Conservation (phyloP, 352 stramenopile species). For the Pythium chondricola region DNA sequence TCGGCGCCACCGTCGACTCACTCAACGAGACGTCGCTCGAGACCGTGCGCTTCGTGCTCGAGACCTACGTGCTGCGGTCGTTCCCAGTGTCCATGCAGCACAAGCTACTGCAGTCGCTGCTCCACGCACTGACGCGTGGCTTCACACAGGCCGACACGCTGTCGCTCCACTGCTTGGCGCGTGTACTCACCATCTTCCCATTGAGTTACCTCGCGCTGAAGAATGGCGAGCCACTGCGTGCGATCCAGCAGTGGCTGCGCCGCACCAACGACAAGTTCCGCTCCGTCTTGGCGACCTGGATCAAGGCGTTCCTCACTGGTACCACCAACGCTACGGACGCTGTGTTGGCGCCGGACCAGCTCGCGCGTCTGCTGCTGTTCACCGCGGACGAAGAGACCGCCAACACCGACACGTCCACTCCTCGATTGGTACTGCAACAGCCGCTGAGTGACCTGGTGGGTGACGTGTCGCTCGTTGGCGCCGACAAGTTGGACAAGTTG, state of each 20-base stretch:
- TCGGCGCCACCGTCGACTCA: neutral
- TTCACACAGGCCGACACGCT: constrained; percentile 32
- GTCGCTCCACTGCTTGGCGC: constrained; percentile 35
- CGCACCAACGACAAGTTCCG: constrained; percentile 5
- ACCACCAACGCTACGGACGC: neutral
- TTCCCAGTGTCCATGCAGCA: constrained; percentile 60
- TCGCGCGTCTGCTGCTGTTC: constrained; percentile 17
- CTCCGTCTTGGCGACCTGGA: neutral
- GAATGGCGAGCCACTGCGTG: constrained; percentile 18
- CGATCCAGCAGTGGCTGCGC: constrained; percentile 13
- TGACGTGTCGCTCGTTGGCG: constrained; percentile 9
- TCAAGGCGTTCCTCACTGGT: constrained; percentile 3
- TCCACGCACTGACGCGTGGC: constrained; percentile 43
- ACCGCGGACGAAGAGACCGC: constrained; percentile 4
- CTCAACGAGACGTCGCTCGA: constrained; percentile 36
- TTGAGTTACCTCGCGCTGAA: constrained; percentile 23
- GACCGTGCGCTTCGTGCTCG: constrained; percentile 56
- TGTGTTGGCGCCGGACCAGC: constrained; percentile 1
- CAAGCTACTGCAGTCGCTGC: constrained; percentile 41
- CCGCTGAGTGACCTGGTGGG: constrained; percentile 7
- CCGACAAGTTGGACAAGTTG: constrained; percentile 4
- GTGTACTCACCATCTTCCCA: constrained; percentile 51
- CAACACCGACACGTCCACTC: neutral
- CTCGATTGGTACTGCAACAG: constrained; percentile 9
- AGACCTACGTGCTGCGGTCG: constrained; percentile 69